These are phyloP conservation scores for Moniliella sp. DNA, from an alignment of 1,284 basidiomycete genomes.

Conservation along the genomic window DNA sequence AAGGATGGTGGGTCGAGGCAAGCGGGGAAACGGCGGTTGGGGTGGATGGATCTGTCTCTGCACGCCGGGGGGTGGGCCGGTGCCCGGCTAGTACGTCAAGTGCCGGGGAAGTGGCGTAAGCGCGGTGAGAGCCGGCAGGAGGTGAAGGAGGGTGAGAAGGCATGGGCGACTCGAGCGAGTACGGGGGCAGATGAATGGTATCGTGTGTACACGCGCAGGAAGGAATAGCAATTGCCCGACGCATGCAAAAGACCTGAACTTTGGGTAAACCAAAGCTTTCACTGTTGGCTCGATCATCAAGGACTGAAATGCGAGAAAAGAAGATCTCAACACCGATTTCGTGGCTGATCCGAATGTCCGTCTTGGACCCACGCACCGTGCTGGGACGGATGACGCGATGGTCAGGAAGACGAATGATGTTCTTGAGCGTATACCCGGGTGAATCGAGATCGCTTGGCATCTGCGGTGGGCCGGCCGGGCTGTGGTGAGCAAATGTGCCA, in stretches of 20 bases:
- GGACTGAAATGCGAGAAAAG: conserved; percentile 22
- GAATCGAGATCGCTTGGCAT: too few relatives aligned
- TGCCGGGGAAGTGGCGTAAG: too few relatives aligned
- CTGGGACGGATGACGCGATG: conserved; percentile 25
- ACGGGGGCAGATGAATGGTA: conserved; percentile 29
- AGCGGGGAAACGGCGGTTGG: too few relatives aligned
- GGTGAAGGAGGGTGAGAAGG: conserved; percentile 18
- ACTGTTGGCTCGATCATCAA: conserved; percentile 17
- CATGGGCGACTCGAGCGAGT: conserved; percentile 20
- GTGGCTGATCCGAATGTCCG: conserved; percentile 26
- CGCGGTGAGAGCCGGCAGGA: too few relatives aligned
- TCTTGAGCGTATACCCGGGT: conserved; percentile 26
- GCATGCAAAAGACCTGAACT: conserved; percentile 30
- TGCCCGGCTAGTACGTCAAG: too few relatives aligned
- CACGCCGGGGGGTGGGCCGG: too few relatives aligned
- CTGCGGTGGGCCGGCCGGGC: too few relatives aligned
- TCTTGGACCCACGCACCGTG: conserved; percentile 22
- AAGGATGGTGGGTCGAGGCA: too few relatives aligned
- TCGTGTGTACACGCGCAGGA: conserved; percentile 26
- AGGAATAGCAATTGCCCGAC: conserved; percentile 15
- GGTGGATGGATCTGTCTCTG: too few relatives aligned
- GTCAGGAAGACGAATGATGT: conserved; percentile 23
- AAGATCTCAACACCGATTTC: conserved; percentile 27
- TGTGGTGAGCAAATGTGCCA: conserved; percentile 4
- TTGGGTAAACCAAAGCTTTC: conserved; percentile 24